phyloP scores from a whole-genome alignment of 768 basidiomycete genomes.

The Leccinum broughii region DNA sequence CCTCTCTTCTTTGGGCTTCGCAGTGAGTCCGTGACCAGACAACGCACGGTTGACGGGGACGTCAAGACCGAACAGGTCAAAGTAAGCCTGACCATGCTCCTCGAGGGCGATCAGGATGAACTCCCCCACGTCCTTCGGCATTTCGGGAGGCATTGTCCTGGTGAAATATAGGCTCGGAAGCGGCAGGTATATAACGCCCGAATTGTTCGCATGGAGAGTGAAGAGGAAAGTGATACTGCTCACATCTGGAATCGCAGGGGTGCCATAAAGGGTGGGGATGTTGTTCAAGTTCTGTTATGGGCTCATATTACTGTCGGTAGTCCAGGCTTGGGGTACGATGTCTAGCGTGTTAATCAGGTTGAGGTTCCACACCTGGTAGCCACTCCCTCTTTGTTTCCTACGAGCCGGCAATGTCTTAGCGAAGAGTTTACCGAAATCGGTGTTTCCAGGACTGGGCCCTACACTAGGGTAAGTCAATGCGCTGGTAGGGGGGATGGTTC shows the following conservation, averaged over 20 bases:
- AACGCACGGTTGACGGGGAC: not conserved
- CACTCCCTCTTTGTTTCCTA: not conserved
- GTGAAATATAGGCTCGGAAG: too few relatives aligned
- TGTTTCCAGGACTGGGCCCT: slow-evolving; percentile 15
- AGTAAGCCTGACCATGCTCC: not conserved
- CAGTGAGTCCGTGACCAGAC: not conserved
- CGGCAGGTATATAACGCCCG: too few relatives aligned
- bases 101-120: too few relatives aligned
- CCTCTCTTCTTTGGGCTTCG: not conserved
- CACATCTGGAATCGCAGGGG: not conserved
- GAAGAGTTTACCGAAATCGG: slow-evolving; percentile 1
- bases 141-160: too few relatives aligned
- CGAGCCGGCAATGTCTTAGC: not conserved
- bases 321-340: slow-evolving; percentile 19
- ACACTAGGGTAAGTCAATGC: slow-evolving; percentile 9
- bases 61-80: not conserved
- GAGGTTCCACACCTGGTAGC: slow-evolving; percentile 15
- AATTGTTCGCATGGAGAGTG: too few relatives aligned
- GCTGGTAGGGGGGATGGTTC: not conserved
- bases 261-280: slow-evolving; percentile 1
- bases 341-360: slow-evolving; percentile 15
- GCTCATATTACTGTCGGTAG: not conserved
- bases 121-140: too few relatives aligned
- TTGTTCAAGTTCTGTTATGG: slow-evolving; percentile 7
- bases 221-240: too few relatives aligned